phyloP scores from a whole-genome alignment of 768 basidiomycete species.

The Leccinum arenicola region DNA sequence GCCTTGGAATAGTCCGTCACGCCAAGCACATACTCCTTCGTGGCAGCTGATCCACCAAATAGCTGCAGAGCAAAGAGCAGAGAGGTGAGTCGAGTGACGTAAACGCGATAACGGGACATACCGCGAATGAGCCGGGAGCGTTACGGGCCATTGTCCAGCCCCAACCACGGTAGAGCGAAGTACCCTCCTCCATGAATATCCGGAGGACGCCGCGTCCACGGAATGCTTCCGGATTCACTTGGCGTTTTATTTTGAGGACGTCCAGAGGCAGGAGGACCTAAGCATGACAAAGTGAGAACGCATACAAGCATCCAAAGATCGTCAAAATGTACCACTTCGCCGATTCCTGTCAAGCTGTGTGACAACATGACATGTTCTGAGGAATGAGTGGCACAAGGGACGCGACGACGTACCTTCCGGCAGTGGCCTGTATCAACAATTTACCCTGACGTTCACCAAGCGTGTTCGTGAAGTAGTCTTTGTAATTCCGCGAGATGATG shows the following conservation, averaged over 20 bases:
- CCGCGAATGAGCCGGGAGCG: constrained; percentile 93
- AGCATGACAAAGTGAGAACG: not conserved
- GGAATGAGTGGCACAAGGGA: not conserved
- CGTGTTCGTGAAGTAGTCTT: constrained; percentile 70
- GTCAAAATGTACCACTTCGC: constrained; percentile 79
- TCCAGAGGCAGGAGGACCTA: constrained; percentile 94
- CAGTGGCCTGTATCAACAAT: constrained; percentile 92
- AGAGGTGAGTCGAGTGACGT: not conserved
- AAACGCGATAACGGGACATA: constrained; percentile 39
- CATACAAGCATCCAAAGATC: not conserved
- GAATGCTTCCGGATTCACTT: constrained; percentile 98
- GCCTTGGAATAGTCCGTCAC: constrained; percentile 89
- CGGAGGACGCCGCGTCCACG: constrained; percentile 87
- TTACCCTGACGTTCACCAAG: constrained; percentile 96
- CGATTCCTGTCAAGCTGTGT: constrained; percentile 70
- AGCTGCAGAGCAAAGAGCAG: constrained; percentile 51
- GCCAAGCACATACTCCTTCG: constrained; percentile 91
- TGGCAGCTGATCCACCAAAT: constrained; percentile 92
- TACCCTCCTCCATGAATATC: constrained; percentile 90
- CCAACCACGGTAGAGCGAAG: constrained; percentile 93
- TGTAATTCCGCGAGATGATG: constrained; percentile 79
- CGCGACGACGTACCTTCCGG: constrained; percentile 68
- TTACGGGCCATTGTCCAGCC: constrained; percentile 99
- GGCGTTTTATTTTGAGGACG: constrained; percentile 96
- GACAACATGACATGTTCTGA: not conserved